Percentiles rank a stretch among this genome's conserved stretches.
phyloP scores from a whole-genome alignment of 257 asterid genomes.

The Gentiana dahurica region DNA sequence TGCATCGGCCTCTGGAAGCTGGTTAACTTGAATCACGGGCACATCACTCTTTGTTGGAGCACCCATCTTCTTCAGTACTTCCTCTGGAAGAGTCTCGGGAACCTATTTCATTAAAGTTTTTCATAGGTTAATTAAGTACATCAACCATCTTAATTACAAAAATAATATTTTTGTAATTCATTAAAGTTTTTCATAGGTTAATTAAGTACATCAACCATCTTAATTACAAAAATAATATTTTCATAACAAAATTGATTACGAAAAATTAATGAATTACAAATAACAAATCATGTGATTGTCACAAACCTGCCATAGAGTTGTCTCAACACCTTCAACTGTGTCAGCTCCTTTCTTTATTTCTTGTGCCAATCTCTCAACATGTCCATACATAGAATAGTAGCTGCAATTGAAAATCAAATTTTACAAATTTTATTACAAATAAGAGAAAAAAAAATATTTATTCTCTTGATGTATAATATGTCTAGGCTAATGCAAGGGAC shows the following conservation, averaged over 20 bases:
- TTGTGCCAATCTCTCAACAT: conserved; percentile 48
- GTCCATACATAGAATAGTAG: conserved; percentile 58
- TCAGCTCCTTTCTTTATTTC: conserved; percentile 67
- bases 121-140: background rate
- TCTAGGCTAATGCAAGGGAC: too few relatives aligned
- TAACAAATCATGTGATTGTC: background rate
- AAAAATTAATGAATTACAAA: background rate
- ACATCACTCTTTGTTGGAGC: conserved; percentile 36
- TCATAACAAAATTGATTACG: too few relatives aligned
- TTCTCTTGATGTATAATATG: too few relatives aligned
- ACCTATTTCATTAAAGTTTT: conserved; percentile 16
- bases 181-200: background rate
- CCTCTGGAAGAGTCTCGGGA: conserved; percentile 37
- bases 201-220: too few relatives aligned
- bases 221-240: too few relatives aligned
- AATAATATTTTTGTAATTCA: too few relatives aligned
- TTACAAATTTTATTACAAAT: too few relatives aligned
- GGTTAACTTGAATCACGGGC: conserved; percentile 26
- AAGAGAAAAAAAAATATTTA: too few relatives aligned
- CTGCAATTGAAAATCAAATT: background rate
- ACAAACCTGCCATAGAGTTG: conserved; percentile 50
- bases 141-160: too few relatives aligned
- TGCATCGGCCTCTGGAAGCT: background rate
- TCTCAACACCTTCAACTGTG: conserved; percentile 55
- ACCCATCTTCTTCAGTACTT: conserved; percentile 31